These are phyloP conservation scores for Magnusiomyces tetraspermus DNA, from an alignment of 1,139 yeast genomes.

Conservation along the genomic window DNA sequence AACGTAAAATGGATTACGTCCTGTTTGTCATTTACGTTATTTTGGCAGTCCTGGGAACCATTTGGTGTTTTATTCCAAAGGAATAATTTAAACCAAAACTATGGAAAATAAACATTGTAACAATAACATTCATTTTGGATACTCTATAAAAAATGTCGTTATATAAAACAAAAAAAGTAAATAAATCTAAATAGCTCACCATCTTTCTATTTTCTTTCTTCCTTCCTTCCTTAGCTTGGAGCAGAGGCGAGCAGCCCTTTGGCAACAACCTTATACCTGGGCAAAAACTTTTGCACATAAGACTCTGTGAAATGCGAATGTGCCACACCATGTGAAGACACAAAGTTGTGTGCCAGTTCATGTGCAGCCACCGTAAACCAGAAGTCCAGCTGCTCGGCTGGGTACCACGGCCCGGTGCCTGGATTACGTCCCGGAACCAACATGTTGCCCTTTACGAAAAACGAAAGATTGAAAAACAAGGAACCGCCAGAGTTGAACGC, in stretches of 20 bases:
- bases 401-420: slow-evolving; percentile 17
- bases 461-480: slow-evolving; percentile 33
- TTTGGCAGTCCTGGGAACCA: slow-evolving; percentile 29
- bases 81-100: neutral
- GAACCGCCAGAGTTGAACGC: slow-evolving; percentile 33
- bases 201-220: too few species aligned
- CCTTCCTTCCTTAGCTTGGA: neutral
- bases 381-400: slow-evolving; percentile 26
- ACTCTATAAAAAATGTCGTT: neutral
- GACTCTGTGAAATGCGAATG: slow-evolving; percentile 33
- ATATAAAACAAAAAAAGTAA: neutral
- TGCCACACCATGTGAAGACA: slow-evolving; percentile 30
- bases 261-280: slow-evolving; percentile 14
- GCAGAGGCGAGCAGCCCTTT: neutral
- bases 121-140: too few species aligned
- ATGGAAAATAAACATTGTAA: neutral
- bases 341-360: slow-evolving; percentile 36
- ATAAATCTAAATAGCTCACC: too few species aligned
- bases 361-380: slow-evolving; percentile 37
- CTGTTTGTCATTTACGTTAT: slow-evolving; percentile 35
- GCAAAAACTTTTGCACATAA: slow-evolving; percentile 25
- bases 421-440: slow-evolving; percentile 13
- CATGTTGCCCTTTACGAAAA: slow-evolving; percentile 19
- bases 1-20: slow-evolving; percentile 36
- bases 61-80: slow-evolving; percentile 19